Evolutionary conservation across 2,329 filamentous ascomycete genomes (phyloP).

Genomic region (Claviceps humidiphila): DNA sequence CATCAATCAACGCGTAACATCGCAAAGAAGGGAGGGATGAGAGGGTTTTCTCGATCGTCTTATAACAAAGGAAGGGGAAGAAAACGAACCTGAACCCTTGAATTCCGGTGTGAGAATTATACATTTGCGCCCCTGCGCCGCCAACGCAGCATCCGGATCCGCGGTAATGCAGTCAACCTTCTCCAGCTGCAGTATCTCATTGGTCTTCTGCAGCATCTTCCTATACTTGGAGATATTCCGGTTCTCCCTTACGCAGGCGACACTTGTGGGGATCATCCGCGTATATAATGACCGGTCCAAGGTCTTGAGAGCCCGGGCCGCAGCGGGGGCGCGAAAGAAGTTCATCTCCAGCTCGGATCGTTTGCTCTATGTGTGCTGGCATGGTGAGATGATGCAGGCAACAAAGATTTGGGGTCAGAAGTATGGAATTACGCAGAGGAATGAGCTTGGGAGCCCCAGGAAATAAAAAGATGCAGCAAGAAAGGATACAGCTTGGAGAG

Average conservation of each 20-base stretch:
- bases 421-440: too few relatives aligned
- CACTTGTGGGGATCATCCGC: slow-evolving; percentile 61
- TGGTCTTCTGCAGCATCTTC: slow-evolving; percentile 48
- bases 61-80: neutral
- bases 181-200: slow-evolving; percentile 52
- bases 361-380: slow-evolving; percentile 3
- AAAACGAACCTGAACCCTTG: slow-evolving; percentile 33
- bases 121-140: slow-evolving; percentile 45
- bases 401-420: neutral
- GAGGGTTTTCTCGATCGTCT: neutral
- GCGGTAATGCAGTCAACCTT: slow-evolving; percentile 49
- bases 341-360: slow-evolving; percentile 31
- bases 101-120: slow-evolving; percentile 46
- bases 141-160: slow-evolving; percentile 44
- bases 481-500: neutral
- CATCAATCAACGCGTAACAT: too few relatives aligned
- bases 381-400: neutral
- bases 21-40: neutral
- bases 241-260: slow-evolving; percentile 63
- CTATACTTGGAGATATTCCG: slow-evolving; percentile 63
- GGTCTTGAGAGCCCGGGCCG: slow-evolving; percentile 60
- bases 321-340: slow-evolving; percentile 61
- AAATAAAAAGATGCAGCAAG: too few relatives aligned
- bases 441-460: too few relatives aligned
- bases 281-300: slow-evolving; percentile 78